Evolutionary conservation across 495 filamentous ascomycete genomes (phyloP), one percentile per base, ranked within the genome.

Genomic region (Penicillium salamii): DNA sequence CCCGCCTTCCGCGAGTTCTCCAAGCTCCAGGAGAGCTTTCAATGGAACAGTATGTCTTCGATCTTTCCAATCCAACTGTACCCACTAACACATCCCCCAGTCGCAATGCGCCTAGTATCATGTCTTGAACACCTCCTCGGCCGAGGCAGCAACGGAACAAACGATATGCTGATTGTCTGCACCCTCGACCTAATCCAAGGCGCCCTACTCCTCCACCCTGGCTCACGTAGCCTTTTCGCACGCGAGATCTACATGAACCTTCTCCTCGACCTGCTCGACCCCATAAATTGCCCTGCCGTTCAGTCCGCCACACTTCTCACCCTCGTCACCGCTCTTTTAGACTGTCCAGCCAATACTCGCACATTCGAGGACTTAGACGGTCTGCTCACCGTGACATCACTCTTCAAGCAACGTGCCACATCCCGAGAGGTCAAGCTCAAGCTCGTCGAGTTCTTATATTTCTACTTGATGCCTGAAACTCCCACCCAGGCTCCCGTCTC

Each of bases 1-100:
- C 90, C 88, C 20, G 93, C 92, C 8, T 98, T 96, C 62, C 76
- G 89, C 43, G 93, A 97, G 65, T 98, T 97, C 71, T 95, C 96
- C 75, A 89, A 95, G 61, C 65, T 97, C 42, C 93, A 98, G 66
- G 92, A 96, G 59, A 86, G 92, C 9, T 98, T 98, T 68, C 88
- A 96, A 70, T 98, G 91, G 89, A 98, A 98, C 70, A 82, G 85
- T 89, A 65, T 28, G 75, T 59, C 39, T 32, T 15, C 14, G n/a
- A 39, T 33, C 12, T 36, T 34, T 45, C 37, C 46, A 49, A 58
- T 19, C 20, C n/a, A 34, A 21, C 50, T 17, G 19, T 7, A 18
- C n/a, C 12, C 3, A 15, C 35, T 32, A 12, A 51, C 18, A 17
- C 7, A 15, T 1, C 33, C 7, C 18, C 1, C 57, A 87, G 88